phyloP scores from a whole-genome alignment of 345 rosid species.

The Pugionium dolabratum region DNA sequence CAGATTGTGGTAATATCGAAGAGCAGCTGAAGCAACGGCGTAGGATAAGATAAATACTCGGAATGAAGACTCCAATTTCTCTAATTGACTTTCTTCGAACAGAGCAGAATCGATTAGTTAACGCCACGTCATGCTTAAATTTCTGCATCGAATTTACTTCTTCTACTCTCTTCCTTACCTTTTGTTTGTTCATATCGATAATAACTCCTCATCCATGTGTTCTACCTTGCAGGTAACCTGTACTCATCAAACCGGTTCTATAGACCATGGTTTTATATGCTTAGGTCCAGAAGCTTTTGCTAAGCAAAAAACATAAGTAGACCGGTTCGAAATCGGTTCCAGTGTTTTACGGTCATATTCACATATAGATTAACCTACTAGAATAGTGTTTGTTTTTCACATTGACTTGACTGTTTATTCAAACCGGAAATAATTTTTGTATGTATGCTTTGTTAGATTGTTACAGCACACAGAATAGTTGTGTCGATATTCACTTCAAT shows the following conservation, averaged over 20 bases:
- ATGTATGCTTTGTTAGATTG: background rate
- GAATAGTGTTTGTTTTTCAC: background rate
- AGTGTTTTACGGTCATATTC: background rate
- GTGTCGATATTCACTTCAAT: conserved; percentile 39
- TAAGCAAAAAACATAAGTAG: too few relatives aligned
- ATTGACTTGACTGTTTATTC: background rate
- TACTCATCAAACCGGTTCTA: background rate
- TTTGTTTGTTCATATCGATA: conserved; percentile 12
- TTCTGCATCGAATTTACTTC: conserved; percentile 7
- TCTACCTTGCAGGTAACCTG: too few relatives aligned
- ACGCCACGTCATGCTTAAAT: conserved; percentile 3
- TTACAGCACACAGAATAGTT: conserved; percentile 25
- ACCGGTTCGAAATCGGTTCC: background rate
- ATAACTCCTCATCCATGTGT: background rate
- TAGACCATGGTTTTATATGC: background rate
- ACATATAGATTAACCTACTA: background rate
- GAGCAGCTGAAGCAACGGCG: conserved; percentile 37
- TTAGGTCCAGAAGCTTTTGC: too few relatives aligned
- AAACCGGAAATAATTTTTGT: conserved; percentile 1
- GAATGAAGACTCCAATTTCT: conserved; percentile 14
- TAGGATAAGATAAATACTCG: conserved; percentile 28
- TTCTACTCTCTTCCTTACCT: conserved; percentile 9
- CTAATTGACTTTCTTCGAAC: conserved; percentile 17
- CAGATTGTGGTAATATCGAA: conserved; percentile 12
- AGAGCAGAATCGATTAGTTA: background rate